These are phyloP conservation scores for Pneumocystis canis DNA, from an alignment of 1,139 yeast genomes.

Conservation along the genomic window DNA sequence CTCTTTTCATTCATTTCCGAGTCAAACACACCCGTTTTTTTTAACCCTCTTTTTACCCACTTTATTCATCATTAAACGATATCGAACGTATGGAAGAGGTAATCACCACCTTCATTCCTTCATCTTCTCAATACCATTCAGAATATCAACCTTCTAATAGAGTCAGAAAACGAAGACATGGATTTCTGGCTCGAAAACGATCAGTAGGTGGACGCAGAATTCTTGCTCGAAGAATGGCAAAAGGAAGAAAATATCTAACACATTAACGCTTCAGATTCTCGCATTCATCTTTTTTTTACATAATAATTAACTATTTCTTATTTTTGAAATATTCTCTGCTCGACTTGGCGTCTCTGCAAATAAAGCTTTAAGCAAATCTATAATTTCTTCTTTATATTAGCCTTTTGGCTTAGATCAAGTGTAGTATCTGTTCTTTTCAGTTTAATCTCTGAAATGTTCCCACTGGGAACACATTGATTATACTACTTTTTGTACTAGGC, in stretches of 20 bases:
- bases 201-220: neutral
- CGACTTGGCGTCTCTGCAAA: constrained; percentile 63
- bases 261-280: neutral
- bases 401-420: constrained; percentile 99
- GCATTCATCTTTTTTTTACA: neutral
- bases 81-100: neutral
- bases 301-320: constrained; percentile 19
- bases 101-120: too few relatives aligned
- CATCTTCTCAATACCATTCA: too few relatives aligned
- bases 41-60: neutral
- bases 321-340: constrained; percentile 46
- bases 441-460: constrained; percentile 99
- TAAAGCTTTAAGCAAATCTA: constrained; percentile 41
- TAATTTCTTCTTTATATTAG: constrained; percentile 69
- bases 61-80: neutral
- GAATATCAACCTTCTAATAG: constrained; percentile 1
- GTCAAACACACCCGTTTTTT: too few relatives aligned
- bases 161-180: constrained; percentile 2
- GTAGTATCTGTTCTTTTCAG: constrained; percentile 99
- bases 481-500: constrained; percentile 59
- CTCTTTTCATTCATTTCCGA: too few relatives aligned
- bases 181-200: neutral
- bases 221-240: constrained; percentile 1
- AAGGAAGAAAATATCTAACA: constrained; percentile 1
- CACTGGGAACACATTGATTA: constrained; percentile 70